Base-by-base conservation (phyloP, 2,329 filamentous ascomycete species). In the Phaeosphaeria sp. region DNA sequence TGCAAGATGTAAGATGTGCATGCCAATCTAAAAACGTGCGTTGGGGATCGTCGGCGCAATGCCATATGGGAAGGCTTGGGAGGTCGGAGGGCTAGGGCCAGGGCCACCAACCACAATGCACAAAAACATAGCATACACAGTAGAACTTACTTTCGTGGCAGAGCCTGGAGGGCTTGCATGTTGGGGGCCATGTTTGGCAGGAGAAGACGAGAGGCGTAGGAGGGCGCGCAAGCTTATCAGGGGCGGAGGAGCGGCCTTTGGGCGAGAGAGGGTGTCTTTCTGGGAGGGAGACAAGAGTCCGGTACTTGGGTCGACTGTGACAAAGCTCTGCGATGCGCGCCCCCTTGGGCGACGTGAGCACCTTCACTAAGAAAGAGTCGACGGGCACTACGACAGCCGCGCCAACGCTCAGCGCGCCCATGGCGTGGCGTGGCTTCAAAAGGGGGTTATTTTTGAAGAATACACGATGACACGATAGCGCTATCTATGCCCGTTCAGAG, bases 61-160 rank as follows among this genome's bases (percentile, higher is more conserved):
- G n/a, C 30, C 30, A 9, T 36, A 36, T 36, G 11, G 25, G 8
- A 27, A 27, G 25, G 30, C 30, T 36, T 36, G 30, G n/a, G 21
- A 21, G 42, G 18, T 44, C n/a, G n/a, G 21, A 21, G 42, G 18
- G 42, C 42, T 9, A 18, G 42, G 42, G n/a, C n/a, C 43, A 24
- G 21, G 20, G 39, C 39, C 20, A 42, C 15, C 17, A n/a, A 8
- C 17, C 9, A 42, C 11, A 42, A n/a, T n/a, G n/a, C n/a, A n/a
- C n/a, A 42, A 42, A 18, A 42, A 45, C 18, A 45, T 18, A 18
- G 20, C 21, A 22, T 47, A 24, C 36, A 11, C n/a, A n/a, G n/a
- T n/a, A n/a, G 43, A 7, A 55, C 58, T 33, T 55, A 60, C 58
- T 57, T 60, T 60, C 54, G 51, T 13, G 58, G 58, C 47, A 60